Base-by-base conservation (phyloP, 306 rosid genomes). In the Aeschynomene evenia region DNA sequence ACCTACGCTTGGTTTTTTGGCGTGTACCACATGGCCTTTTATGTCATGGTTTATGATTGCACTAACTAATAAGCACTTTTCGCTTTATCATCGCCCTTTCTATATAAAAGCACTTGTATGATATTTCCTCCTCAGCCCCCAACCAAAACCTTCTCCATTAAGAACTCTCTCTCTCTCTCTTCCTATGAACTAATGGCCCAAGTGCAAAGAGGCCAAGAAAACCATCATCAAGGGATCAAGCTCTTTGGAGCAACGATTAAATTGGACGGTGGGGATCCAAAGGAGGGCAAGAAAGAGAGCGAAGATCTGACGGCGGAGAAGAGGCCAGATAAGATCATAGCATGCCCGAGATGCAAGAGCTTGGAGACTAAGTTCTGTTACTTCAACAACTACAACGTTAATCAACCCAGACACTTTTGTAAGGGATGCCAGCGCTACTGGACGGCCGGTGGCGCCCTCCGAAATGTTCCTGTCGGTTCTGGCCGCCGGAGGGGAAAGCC, bases 271-370 rank as follows among this genome's bases (percentile, higher is more conserved):
- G 68, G 33, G 11, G 64, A 77, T 48, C 45, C 15, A 12, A 83
- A 81, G 10, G 88, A 87, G 9, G 84, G 82, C 0, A 16, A 72
- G 24, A 76, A 78, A 1, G 78, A 37, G 10, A 61, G 24, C 2
- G 83, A 68, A 19, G 85, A 73, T 68, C 76, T 45, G 48, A 57
- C 59, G 52, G 82, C 63, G 77, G 86, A 84, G 67, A 90, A 79
- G 80, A 81, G 66, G 66, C 76, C 86, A n/a, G 96, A 88, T 2
- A 88, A 90, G 87, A 90, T 83, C 70, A 76, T 90, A 56, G 52
- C 90, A 0, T 93, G 98, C 28, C 98, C 98, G 0, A 88, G 98
- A 77, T 93, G 98, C 87, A 88, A 93, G 72, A 93, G 98, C 84
- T 72, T 79, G 86, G 97, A 93, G 68, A 93, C 98, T n/a, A 93